Evolutionary conservation across 2,329 filamentous ascomycete genomes (phyloP).

Genomic region (Coleophoma cylindrospora): DNA sequence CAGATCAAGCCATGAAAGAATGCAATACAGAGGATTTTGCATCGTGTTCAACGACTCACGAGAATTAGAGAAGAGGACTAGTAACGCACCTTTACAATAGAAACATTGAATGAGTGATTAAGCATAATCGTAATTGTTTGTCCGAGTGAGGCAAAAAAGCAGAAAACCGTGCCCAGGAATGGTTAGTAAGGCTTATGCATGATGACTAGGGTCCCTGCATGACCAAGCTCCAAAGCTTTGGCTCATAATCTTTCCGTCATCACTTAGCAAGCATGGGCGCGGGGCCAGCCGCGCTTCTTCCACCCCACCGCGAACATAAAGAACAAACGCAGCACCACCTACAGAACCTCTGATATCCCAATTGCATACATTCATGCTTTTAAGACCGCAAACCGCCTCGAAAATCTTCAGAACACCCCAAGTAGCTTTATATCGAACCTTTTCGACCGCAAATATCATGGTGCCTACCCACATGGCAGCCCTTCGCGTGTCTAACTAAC

Average conservation of each 20-base stretch:
- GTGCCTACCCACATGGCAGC: too few species aligned
- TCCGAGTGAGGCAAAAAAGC: too few species aligned
- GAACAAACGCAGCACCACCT: slow-evolving; percentile 4
- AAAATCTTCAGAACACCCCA: too few species aligned
- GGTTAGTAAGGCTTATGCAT: slow-evolving; percentile 1
- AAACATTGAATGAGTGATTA: background rate
- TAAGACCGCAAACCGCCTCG: background rate
- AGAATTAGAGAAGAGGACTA: slow-evolving; percentile 7
- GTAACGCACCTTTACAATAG: background rate
- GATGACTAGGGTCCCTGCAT: background rate
- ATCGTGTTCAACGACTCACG: slow-evolving; percentile 4
- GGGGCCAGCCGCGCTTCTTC: slow-evolving; percentile 1
- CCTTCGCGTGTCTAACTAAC: slow-evolving; percentile 4
- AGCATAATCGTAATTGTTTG: background rate
- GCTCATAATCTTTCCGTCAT: background rate
- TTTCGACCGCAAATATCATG: too few species aligned
- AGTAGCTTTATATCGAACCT: too few species aligned
- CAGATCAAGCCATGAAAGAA: too few species aligned
- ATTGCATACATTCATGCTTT: slow-evolving; percentile 7
- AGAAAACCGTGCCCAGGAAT: background rate
- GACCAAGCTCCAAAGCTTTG: background rate
- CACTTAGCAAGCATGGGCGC: slow-evolving; percentile 1
- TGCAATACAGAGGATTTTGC: too few species aligned
- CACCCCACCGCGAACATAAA: slow-evolving; percentile 5
- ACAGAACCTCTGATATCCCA: background rate